Conservation (phyloP, 164 flowering plant genomes). For the Berberis thunbergii region DNA sequence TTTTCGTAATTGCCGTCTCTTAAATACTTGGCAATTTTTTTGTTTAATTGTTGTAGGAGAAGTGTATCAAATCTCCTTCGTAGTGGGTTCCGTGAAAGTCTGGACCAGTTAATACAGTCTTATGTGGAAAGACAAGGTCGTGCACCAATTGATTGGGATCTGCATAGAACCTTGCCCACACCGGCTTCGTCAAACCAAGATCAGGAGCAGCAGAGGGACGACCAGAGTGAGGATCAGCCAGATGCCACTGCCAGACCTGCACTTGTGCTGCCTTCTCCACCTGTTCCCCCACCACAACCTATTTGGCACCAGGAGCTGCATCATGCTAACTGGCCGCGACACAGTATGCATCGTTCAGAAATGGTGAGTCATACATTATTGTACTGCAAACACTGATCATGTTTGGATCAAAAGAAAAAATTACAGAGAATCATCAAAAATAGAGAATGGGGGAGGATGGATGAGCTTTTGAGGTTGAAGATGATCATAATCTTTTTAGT, state of each 20-base stretch:
- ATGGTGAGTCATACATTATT: constrained; percentile 28
- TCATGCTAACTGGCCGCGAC: constrained; percentile 44
- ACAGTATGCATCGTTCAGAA: constrained; percentile 49
- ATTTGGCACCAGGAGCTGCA: constrained; percentile 53
- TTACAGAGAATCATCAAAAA: too few relatives aligned
- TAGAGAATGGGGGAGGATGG: too few relatives aligned
- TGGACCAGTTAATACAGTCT: constrained; percentile 75
- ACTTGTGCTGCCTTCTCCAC: constrained; percentile 33
- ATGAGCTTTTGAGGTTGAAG: too few relatives aligned
- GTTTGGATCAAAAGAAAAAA: neutral
- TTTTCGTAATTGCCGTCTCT: neutral
- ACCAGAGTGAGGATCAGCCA: constrained; percentile 36
- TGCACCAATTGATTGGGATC: constrained; percentile 58
- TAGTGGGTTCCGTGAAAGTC: constrained; percentile 82
- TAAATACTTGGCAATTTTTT: neutral
- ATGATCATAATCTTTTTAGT: too few relatives aligned
- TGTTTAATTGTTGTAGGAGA: constrained; percentile 47
- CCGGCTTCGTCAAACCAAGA: constrained; percentile 30
- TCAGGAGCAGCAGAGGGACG: constrained; percentile 36
- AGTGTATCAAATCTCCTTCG: constrained; percentile 86
- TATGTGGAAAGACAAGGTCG: constrained; percentile 77
- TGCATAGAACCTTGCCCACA: constrained; percentile 29
- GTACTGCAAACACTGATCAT: neutral
- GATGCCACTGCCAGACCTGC: constrained; percentile 28
- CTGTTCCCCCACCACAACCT: constrained; percentile 36